These are phyloP conservation scores for Coemansia sp. DNA, from an alignment of 192 early-diverging fungal genomes.

Conservation along the genomic window DNA sequence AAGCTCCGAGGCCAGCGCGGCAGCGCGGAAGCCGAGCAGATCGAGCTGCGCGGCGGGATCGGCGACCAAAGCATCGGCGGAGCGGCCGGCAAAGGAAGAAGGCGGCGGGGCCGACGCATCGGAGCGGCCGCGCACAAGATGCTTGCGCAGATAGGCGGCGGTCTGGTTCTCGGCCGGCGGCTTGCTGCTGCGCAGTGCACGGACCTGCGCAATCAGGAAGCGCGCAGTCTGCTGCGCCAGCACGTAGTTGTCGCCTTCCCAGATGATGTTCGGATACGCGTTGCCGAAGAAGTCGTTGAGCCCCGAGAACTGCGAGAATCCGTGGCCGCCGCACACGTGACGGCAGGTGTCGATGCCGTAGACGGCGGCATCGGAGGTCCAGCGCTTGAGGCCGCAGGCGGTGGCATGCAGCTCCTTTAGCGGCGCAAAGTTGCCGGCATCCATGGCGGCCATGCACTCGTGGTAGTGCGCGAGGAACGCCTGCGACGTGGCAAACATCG, in stretches of 20 bases:
- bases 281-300: constrained; percentile 68
- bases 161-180: constrained; percentile 37
- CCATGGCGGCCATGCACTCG: constrained; percentile 60
- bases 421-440: constrained; percentile 62
- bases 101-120: background rate
- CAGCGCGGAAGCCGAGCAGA: constrained; percentile 77
- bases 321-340: constrained; percentile 77
- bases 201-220: constrained; percentile 72
- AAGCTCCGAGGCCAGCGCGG: constrained; percentile 62
- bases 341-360: constrained; percentile 73
- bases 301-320: constrained; percentile 74
- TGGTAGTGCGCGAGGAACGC: constrained; percentile 66
- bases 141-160: constrained; percentile 30
- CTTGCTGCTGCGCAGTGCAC: constrained; percentile 56
- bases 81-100: constrained; percentile 14
- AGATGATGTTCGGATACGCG: constrained; percentile 73
- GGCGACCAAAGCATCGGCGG: constrained; percentile 54
- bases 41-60: constrained; percentile 64
- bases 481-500: constrained; percentile 68
- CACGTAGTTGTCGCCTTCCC: constrained; percentile 86
- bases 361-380: constrained; percentile 69
- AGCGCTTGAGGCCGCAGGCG: constrained; percentile 70
- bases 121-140: constrained; percentile 22
- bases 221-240: constrained; percentile 83
- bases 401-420: constrained; percentile 76